These are phyloP conservation scores for Yamadazyma sp. DNA, from an alignment of 805 yeast genomes.

Conservation along the genomic window DNA sequence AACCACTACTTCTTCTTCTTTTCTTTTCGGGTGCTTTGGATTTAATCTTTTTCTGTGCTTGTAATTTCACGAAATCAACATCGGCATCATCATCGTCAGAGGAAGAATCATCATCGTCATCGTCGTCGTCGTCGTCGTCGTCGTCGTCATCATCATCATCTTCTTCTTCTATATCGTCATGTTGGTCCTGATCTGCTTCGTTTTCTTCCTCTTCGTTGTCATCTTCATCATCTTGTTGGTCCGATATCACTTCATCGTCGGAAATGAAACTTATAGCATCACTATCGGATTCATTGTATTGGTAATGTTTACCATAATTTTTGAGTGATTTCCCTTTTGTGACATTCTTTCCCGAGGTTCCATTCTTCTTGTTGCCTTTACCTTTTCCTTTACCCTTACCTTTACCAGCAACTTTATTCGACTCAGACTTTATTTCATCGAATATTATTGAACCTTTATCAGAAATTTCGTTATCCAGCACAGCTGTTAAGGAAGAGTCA, in stretches of 20 bases:
- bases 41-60: slow-evolving; percentile 62
- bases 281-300: neutral
- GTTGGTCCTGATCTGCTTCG: slow-evolving; percentile 13
- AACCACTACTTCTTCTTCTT: slow-evolving; percentile 10
- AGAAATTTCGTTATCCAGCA: slow-evolving; percentile 24
- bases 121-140: slow-evolving; percentile 13
- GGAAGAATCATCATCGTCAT: slow-evolving; percentile 28
- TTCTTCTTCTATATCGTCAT: slow-evolving; percentile 15
- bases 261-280: slow-evolving; percentile 7
- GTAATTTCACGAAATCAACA: slow-evolving; percentile 69
- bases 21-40: slow-evolving; percentile 36
- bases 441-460: slow-evolving; percentile 7
- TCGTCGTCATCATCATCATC: slow-evolving; percentile 17
- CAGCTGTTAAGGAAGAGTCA: slow-evolving; percentile 41
- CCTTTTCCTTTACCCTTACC: slow-evolving; percentile 3
- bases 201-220: neutral
- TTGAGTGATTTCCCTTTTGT: slow-evolving; percentile 6
- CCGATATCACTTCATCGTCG: slow-evolving; percentile 1
- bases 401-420: neutral
- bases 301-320: neutral
- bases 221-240: neutral
- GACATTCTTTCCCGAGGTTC: neutral
- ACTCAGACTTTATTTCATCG: neutral
- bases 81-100: slow-evolving; percentile 60
- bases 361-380: slow-evolving; percentile 6